phyloP scores from a whole-genome alignment of 331 rosid species.

The Cydonia oblonga region DNA sequence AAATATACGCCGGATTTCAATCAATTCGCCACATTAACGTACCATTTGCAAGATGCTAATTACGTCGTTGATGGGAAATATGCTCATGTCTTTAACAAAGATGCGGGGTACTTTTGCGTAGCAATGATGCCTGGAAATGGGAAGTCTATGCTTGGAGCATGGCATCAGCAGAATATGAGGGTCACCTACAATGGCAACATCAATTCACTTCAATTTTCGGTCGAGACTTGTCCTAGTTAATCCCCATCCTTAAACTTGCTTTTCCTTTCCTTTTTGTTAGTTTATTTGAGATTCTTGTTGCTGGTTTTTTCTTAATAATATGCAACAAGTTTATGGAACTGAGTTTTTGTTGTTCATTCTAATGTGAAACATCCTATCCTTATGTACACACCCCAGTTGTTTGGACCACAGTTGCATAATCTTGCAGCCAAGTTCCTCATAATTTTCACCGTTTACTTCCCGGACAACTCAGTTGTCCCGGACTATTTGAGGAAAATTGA shows the following conservation, averaged over 20 bases:
- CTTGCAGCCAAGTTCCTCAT: too few species aligned
- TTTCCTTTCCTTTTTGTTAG: too few species aligned
- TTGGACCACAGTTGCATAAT: too few species aligned
- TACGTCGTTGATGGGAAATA: not conserved
- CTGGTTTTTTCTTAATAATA: too few species aligned
- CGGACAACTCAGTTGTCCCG: too few species aligned
- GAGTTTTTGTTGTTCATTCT: too few species aligned
- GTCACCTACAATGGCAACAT: slow-evolving; percentile 3
- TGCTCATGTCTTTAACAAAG: not conserved
- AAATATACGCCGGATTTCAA: not conserved
- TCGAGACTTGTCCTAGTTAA: not conserved
- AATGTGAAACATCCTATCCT: too few species aligned
- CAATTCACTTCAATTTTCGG: not conserved
- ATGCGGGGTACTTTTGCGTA: slow-evolving; percentile 4
- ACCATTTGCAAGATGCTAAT: slow-evolving; percentile 18
- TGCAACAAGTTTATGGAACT: too few species aligned
- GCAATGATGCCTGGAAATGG: not conserved
- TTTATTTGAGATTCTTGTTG: too few species aligned
- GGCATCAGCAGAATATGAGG: slow-evolving; percentile 19
- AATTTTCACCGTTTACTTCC: too few species aligned
- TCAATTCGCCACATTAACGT: not conserved
- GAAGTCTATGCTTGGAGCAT: slow-evolving; percentile 9
- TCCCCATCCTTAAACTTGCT: not conserved
- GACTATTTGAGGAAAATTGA: too few species aligned
- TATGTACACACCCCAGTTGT: too few species aligned